Conservation (phyloP, 352 stramenopile species). For the Globisporangium abappressorium region DNA sequence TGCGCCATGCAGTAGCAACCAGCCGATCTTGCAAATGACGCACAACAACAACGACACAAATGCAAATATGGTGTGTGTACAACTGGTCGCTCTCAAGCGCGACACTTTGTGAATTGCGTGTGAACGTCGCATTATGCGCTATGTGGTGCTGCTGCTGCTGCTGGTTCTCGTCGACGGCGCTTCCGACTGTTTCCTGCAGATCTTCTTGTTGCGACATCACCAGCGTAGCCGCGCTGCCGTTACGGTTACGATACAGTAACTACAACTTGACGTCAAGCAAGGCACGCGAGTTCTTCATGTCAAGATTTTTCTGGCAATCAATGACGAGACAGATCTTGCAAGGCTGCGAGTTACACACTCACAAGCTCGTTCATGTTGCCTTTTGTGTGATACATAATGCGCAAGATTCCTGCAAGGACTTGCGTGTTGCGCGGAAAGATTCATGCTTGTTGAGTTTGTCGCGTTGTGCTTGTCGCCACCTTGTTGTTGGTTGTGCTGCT, state of each 20-base stretch:
- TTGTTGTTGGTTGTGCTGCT: not conserved
- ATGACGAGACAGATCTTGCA: not conserved
- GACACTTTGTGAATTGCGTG: not conserved
- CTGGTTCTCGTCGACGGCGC: not conserved
- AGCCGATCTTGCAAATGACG: not conserved
- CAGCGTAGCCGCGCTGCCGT: not conserved
- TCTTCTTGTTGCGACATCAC: not conserved
- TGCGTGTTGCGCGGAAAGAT: not conserved
- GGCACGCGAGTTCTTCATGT: not conserved
- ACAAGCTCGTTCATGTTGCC: not conserved
- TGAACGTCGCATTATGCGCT: not conserved
- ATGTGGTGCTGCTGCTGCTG: not conserved
- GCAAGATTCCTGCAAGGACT: not conserved
- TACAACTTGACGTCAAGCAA: slow-evolving; percentile 1
- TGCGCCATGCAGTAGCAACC: not conserved
- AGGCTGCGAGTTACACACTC: not conserved
- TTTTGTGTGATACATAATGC: not conserved
- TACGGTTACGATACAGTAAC: not conserved
- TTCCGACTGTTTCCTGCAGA: not conserved
- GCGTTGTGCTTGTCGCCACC: not conserved
- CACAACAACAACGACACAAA: not conserved
- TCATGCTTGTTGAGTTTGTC: not conserved
- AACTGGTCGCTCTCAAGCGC: not conserved
- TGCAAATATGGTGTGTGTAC: not conserved
- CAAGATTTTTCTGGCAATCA: not conserved